Conservation (phyloP, 2,329 filamentous ascomycete genomes). For the Endoconidiophora polonica region DNA sequence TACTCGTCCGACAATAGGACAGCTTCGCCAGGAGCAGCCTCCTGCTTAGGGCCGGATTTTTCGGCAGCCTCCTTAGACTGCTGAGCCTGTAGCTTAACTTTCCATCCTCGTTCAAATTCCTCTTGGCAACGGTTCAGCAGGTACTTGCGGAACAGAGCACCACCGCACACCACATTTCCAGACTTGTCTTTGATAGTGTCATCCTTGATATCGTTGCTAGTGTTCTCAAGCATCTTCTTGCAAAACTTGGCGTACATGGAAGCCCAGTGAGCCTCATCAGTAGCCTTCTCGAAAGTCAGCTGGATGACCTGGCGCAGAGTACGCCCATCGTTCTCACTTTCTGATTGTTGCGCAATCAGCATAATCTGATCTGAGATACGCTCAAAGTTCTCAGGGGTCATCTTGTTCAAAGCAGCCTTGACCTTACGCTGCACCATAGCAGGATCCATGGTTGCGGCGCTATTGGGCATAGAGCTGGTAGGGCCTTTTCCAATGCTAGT, state of each 20-base stretch:
- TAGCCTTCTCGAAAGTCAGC: constrained; percentile 97
- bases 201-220: constrained; percentile 88
- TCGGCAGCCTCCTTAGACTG: constrained; percentile 17
- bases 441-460: constrained; percentile 54
- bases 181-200: constrained; percentile 86
- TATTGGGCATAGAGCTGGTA: constrained; percentile 20
- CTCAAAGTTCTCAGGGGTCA: constrained; percentile 98
- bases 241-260: constrained; percentile 99
- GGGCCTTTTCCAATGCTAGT: constrained; percentile 39
- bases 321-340: constrained; percentile 84
- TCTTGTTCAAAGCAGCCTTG: constrained; percentile 97
- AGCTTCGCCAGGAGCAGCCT: constrained; percentile 40
- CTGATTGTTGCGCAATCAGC: constrained; percentile 81
- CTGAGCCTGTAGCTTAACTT: constrained; percentile 23
- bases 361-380: constrained; percentile 89
- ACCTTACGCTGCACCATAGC: constrained; percentile 97
- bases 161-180: constrained; percentile 75
- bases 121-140: constrained; percentile 96
- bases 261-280: constrained; percentile 95
- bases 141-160: constrained; percentile 94
- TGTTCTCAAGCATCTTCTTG: constrained; percentile 87
- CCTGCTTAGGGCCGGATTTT: constrained; percentile 24
- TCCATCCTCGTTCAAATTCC: constrained; percentile 95
- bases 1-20: constrained; percentile 90
- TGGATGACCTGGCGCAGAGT: constrained; percentile 96